Percentiles rank a stretch among this genome's conserved stretches.
These are phyloP conservation scores for Fusarium begoniae DNA, from an alignment of 2,329 filamentous ascomycete genomes.

Conservation along the genomic window DNA sequence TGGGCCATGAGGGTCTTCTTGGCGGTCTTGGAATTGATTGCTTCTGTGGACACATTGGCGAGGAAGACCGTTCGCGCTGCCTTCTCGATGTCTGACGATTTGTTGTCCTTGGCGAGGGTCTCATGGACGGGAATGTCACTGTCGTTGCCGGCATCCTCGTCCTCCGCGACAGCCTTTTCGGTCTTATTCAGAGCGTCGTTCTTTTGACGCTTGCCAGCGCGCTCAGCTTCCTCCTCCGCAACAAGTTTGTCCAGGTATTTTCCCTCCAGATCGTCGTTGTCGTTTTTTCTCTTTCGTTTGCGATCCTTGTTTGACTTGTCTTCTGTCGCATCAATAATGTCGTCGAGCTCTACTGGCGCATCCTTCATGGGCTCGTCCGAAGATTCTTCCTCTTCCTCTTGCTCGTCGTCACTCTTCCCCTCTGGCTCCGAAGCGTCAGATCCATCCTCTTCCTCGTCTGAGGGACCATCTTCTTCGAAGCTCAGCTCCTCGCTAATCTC, in stretches of 20 bases:
- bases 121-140: slow-evolving; percentile 64
- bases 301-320: slow-evolving; percentile 55
- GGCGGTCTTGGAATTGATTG: slow-evolving; percentile 82
- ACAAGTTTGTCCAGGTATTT: slow-evolving; percentile 74
- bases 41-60: slow-evolving; percentile 85
- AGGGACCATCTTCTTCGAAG: slow-evolving; percentile 44
- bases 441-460: slow-evolving; percentile 38
- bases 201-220: slow-evolving; percentile 65
- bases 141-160: slow-evolving; percentile 57
- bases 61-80: slow-evolving; percentile 91
- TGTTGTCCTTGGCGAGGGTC: slow-evolving; percentile 62
- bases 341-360: slow-evolving; percentile 49
- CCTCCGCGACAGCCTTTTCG: slow-evolving; percentile 50
- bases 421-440: slow-evolving; percentile 41
- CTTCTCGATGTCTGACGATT: slow-evolving; percentile 77
- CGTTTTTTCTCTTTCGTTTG: slow-evolving; percentile 74
- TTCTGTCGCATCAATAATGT: slow-evolving; percentile 47
- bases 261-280: slow-evolving; percentile 75
- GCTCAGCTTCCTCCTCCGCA: slow-evolving; percentile 66
- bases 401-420: slow-evolving; percentile 38
- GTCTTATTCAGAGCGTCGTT: slow-evolving; percentile 41
- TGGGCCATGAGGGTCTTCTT: slow-evolving; percentile 82
- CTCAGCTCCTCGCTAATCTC: slow-evolving; percentile 49
- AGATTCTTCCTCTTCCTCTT: slow-evolving; percentile 49
- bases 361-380: slow-evolving; percentile 49